These are phyloP conservation scores for Ophiosphaerella narmari DNA, from an alignment of 2,329 filamentous ascomycete species.

Conservation along the genomic window DNA sequence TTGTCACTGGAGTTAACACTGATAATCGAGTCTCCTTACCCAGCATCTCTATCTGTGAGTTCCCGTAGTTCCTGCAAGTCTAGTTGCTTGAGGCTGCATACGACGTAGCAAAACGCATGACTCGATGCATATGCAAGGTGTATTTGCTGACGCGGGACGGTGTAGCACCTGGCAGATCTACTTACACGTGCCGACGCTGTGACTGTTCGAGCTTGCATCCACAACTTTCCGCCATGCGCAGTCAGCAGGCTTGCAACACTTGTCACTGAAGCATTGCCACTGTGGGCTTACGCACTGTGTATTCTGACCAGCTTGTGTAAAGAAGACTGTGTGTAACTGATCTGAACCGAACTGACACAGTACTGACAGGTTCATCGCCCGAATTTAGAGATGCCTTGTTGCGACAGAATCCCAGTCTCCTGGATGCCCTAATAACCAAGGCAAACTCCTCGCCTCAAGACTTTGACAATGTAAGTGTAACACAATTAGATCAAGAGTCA, in stretches of 20 bases:
- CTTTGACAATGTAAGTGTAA: slow-evolving; percentile 36
- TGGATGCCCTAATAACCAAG: slow-evolving; percentile 40
- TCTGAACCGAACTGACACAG: slow-evolving; percentile 16
- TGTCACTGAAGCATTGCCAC: slow-evolving; percentile 56
- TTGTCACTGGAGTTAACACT: slow-evolving; percentile 52
- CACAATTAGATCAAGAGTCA: neutral
- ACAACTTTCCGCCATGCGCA: slow-evolving; percentile 54
- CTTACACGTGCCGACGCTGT: slow-evolving; percentile 36
- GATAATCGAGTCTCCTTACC: slow-evolving; percentile 55
- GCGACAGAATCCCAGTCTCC: slow-evolving; percentile 32
- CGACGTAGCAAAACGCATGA: slow-evolving; percentile 28
- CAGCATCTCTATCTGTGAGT: slow-evolving; percentile 56
- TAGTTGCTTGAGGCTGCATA: slow-evolving; percentile 8
- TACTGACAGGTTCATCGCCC: slow-evolving; percentile 30
- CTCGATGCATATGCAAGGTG: slow-evolving; percentile 19
- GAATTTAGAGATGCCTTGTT: slow-evolving; percentile 40
- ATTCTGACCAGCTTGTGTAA: slow-evolving; percentile 57
- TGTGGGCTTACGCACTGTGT: slow-evolving; percentile 56
- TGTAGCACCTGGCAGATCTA: slow-evolving; percentile 44
- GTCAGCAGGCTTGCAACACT: slow-evolving; percentile 49
- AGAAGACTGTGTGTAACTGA: slow-evolving; percentile 1
- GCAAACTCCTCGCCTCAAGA: slow-evolving; percentile 34
- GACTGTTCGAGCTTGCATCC: slow-evolving; percentile 53
- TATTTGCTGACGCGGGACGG: slow-evolving; percentile 28
- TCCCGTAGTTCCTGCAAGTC: slow-evolving; percentile 10